Conservation (phyloP, 768 basidiomycete genomes). For the Ramaria sp. region DNA sequence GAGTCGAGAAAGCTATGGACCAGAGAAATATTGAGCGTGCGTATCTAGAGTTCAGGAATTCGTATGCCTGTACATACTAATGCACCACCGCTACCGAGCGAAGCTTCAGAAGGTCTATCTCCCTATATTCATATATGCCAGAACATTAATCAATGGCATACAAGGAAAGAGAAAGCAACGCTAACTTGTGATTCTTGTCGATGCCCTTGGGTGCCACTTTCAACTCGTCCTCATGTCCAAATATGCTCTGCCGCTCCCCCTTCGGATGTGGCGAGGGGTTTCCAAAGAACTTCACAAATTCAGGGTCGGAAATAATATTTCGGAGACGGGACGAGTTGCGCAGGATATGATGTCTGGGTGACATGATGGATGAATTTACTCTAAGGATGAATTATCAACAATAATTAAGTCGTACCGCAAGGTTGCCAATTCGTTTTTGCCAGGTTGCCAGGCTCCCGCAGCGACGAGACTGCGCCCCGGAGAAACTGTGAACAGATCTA, state of each 20-base stretch:
- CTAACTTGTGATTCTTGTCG: constrained; percentile 67
- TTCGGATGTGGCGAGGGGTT: constrained; percentile 48
- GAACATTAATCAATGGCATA: background rate
- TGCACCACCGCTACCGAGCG: constrained; percentile 64
- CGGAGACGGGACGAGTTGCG: constrained; percentile 54
- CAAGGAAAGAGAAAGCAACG: constrained; percentile 2
- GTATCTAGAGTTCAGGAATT: constrained; percentile 3
- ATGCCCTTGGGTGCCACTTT: constrained; percentile 90
- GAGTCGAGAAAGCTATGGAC: constrained; percentile 56
- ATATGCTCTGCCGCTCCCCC: constrained; percentile 63
- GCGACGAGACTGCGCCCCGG: constrained; percentile 59
- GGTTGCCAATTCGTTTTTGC: constrained; percentile 64
- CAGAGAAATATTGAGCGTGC: constrained; percentile 7
- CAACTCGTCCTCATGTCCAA: constrained; percentile 78
- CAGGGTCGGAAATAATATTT: constrained; percentile 48
- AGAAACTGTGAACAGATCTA: constrained; percentile 15
- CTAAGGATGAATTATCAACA: background rate
- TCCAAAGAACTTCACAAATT: constrained; percentile 74
- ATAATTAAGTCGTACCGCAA: constrained; percentile 40
- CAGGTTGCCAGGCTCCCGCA: constrained; percentile 72
- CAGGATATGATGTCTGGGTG: constrained; percentile 46
- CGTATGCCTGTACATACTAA: constrained; percentile 29
- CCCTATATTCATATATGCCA: constrained; percentile 29
- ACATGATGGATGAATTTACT: background rate
- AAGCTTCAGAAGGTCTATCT: constrained; percentile 87